Evolutionary conservation across 371 early-diverging fungal species (phyloP).

Genomic region (Syncephalis plumigaleata): DNA sequence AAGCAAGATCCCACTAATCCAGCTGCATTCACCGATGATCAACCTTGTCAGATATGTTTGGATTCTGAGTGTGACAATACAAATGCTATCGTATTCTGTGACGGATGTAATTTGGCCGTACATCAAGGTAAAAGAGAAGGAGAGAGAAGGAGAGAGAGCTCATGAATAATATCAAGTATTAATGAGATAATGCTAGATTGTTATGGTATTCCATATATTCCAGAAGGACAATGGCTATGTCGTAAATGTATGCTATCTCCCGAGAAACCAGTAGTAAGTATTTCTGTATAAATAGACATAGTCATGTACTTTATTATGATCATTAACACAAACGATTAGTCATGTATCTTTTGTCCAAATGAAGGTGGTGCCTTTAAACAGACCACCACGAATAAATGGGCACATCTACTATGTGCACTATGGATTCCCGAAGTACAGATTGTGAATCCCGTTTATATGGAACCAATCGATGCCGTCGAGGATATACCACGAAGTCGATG

Average conservation of each 20-base stretch:
- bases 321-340: too few relatives aligned
- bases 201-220: conserved; percentile 98
- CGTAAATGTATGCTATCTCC: conserved; percentile 92
- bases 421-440: conserved; percentile 93
- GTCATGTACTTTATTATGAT: too few relatives aligned
- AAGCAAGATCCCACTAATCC: conserved; percentile 11
- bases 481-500: conserved; percentile 35
- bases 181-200: conserved; percentile 54
- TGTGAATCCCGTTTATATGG: conserved; percentile 87
- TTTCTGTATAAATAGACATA: too few relatives aligned
- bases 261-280: conserved; percentile 50
- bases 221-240: conserved; percentile 98
- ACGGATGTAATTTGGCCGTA: conserved; percentile 97
- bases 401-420: conserved; percentile 85
- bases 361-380: conserved; percentile 95
- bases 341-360: conserved; percentile 51
- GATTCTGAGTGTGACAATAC: conserved; percentile 92
- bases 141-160: too few relatives aligned
- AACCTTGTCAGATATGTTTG: conserved; percentile 85
- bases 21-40: conserved; percentile 21
- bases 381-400: conserved; percentile 85
- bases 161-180: too few relatives aligned
- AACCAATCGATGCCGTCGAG: conserved; percentile 86
- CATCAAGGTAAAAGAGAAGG: conserved; percentile 91
- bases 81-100: conserved; percentile 98